Conservation (phyloP, 805 yeast genomes). For the Kazachstania taianensis region DNA sequence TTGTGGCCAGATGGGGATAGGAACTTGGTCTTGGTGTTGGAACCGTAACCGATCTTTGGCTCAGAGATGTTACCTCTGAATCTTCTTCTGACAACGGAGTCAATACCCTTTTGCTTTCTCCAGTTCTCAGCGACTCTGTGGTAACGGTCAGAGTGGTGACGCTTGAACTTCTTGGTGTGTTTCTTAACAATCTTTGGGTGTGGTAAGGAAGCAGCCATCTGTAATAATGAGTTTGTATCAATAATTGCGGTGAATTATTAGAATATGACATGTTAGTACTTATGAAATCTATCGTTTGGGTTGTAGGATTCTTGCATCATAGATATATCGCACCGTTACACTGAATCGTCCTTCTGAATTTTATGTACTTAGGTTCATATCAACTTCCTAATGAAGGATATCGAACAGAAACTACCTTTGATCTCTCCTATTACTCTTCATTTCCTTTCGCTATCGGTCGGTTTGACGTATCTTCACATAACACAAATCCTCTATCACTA, state of each 20-base stretch:
- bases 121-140: constrained; percentile 97
- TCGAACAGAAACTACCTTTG: too few species aligned
- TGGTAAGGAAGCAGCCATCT: constrained; percentile 94
- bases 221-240: constrained; percentile 1
- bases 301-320: too few species aligned
- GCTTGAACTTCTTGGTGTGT: constrained; percentile 97
- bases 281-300: too few species aligned
- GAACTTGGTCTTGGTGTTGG: constrained; percentile 97
- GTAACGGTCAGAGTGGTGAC: constrained; percentile 99
- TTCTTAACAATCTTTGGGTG: constrained; percentile 99
- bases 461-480: too few species aligned
- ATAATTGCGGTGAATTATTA: too few species aligned
- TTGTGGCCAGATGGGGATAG: constrained; percentile 97
- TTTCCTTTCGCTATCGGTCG: too few species aligned
- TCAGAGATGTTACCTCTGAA: constrained; percentile 98
- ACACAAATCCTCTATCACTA: background rate
- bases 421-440: too few species aligned
- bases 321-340: too few species aligned
- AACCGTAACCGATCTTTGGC: constrained; percentile 99
- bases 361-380: too few species aligned
- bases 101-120: constrained; percentile 99
- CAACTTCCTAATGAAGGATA: too few species aligned
- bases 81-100: constrained; percentile 99
- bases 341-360: too few species aligned
- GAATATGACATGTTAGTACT: too few species aligned